These are phyloP conservation scores for Pochonia chlamydosporia DNA, from an alignment of 2,329 filamentous ascomycete genomes.

Conservation along the genomic window DNA sequence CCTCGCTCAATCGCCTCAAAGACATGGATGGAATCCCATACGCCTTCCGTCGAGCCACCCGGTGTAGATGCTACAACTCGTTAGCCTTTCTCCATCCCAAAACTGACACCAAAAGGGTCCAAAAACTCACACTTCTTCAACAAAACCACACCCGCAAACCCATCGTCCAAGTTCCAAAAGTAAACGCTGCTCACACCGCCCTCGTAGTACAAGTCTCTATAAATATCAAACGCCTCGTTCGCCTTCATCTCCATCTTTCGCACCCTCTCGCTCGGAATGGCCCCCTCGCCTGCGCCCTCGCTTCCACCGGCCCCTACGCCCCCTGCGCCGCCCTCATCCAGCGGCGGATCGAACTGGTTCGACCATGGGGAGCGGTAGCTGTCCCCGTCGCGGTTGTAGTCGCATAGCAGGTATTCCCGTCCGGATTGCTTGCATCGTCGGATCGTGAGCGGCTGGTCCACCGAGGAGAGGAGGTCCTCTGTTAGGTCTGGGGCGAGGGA, in stretches of 20 bases:
- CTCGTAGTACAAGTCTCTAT: slow-evolving; percentile 94
- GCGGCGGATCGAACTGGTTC: slow-evolving; percentile 92
- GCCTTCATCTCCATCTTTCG: slow-evolving; percentile 89
- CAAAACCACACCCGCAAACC: slow-evolving; percentile 91
- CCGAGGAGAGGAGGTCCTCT: slow-evolving; percentile 95
- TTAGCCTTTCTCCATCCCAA: neutral
- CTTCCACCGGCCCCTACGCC: slow-evolving; percentile 48
- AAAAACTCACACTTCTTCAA: slow-evolving; percentile 76
- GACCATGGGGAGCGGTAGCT: slow-evolving; percentile 98
- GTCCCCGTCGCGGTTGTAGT: slow-evolving; percentile 99
- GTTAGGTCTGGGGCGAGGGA: slow-evolving; percentile 83
- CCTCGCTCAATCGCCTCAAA: slow-evolving; percentile 94
- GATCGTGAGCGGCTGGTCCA: slow-evolving; percentile 88
- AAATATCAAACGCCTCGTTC: slow-evolving; percentile 95
- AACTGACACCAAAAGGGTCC: neutral
- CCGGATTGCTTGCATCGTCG: slow-evolving; percentile 82
- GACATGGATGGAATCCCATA: slow-evolving; percentile 98
- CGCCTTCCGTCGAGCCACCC: slow-evolving; percentile 63
- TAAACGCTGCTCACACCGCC: slow-evolving; percentile 95
- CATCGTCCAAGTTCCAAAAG: slow-evolving; percentile 97
- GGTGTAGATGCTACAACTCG: slow-evolving; percentile 53
- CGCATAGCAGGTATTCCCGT: slow-evolving; percentile 94
- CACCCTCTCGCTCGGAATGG: slow-evolving; percentile 83
- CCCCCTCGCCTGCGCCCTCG: slow-evolving; percentile 66
- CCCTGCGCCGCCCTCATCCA: slow-evolving; percentile 57